These are phyloP conservation scores for Gossypium schwendimanii DNA, from an alignment of 441 rosid genomes.

Conservation along the genomic window DNA sequence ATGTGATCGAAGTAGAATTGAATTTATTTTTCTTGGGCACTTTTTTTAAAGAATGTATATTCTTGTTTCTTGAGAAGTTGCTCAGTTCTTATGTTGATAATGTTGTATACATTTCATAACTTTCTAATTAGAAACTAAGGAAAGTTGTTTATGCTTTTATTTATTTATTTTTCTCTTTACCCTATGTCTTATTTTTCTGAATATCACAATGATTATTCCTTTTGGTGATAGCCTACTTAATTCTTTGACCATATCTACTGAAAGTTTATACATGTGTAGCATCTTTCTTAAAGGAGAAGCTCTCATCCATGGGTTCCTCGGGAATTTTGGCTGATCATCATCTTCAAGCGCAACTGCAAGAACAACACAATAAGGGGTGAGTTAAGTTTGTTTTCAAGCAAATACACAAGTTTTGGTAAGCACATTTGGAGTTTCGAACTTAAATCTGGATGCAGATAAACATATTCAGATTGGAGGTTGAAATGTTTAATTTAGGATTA, in stretches of 20 bases:
- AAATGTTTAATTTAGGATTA: slow-evolving; percentile 1
- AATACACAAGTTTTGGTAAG: background rate
- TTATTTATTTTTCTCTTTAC: background rate
- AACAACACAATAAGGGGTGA: slow-evolving; percentile 78
- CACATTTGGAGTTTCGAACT: background rate
- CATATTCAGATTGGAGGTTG: background rate
- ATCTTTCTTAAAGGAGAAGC: slow-evolving; percentile 90
- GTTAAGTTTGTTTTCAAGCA: slow-evolving; percentile 16
- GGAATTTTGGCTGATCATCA: slow-evolving; percentile 99
- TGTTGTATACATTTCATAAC: background rate
- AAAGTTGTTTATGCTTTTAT: background rate
- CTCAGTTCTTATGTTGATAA: background rate
- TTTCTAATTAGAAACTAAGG: background rate
- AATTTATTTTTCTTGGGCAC: slow-evolving; percentile 1
- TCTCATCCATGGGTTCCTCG: slow-evolving; percentile 83
- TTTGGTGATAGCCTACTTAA: slow-evolving; percentile 3
- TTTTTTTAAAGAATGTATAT: background rate
- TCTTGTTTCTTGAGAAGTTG: background rate
- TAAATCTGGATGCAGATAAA: background rate
- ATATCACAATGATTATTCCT: background rate
- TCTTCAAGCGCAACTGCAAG: slow-evolving; percentile 92
- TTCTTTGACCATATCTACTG: slow-evolving; percentile 26
- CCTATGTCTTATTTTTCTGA: slow-evolving; percentile 7
- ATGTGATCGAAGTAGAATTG: background rate
- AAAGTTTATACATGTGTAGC: slow-evolving; percentile 57